Conservation (phyloP, 352 stramenopile species). For the Pilasporangium apinafurcum region DNA sequence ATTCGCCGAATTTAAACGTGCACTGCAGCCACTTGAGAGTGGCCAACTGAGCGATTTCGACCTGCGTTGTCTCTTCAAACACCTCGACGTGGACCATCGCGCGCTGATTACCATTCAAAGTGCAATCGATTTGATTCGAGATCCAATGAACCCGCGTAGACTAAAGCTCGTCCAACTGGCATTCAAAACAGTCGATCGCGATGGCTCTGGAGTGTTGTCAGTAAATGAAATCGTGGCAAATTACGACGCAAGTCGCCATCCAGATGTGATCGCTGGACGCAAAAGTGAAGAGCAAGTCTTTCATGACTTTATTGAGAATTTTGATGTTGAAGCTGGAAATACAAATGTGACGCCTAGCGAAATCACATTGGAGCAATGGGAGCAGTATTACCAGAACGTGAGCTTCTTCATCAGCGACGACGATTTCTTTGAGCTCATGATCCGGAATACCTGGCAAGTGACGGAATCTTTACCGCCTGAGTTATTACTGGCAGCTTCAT, state of each 20-base stretch:
- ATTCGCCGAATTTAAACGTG: constrained; percentile 75
- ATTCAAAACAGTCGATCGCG: constrained; percentile 69
- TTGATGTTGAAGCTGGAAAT: constrained; percentile 39
- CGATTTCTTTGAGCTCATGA: constrained; percentile 88
- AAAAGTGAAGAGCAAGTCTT: constrained; percentile 53
- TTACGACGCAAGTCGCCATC: constrained; percentile 66
- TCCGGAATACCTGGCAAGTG: constrained; percentile 85
- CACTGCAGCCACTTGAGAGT: constrained; percentile 33
- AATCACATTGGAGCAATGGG: constrained; percentile 44
- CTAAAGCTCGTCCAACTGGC: constrained; percentile 62
- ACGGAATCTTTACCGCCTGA: constrained; percentile 1
- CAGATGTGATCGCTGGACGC: constrained; percentile 62
- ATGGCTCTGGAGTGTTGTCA: constrained; percentile 30
- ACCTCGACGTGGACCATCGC: constrained; percentile 72
- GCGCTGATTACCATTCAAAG: constrained; percentile 67
- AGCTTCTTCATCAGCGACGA: constrained; percentile 83
- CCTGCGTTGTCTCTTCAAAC: constrained; percentile 62
- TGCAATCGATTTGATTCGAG: constrained; percentile 78
- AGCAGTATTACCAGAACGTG: constrained; percentile 88
- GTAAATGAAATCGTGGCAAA: constrained; percentile 54
- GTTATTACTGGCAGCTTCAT: neutral
- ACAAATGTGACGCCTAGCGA: constrained; percentile 8
- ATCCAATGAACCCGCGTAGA: constrained; percentile 69
- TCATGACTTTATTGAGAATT: constrained; percentile 75
- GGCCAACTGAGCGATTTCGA: constrained; percentile 60